Evolutionary conservation across 331 rosid species (phyloP).

Genomic region (Acacia concinna): DNA sequence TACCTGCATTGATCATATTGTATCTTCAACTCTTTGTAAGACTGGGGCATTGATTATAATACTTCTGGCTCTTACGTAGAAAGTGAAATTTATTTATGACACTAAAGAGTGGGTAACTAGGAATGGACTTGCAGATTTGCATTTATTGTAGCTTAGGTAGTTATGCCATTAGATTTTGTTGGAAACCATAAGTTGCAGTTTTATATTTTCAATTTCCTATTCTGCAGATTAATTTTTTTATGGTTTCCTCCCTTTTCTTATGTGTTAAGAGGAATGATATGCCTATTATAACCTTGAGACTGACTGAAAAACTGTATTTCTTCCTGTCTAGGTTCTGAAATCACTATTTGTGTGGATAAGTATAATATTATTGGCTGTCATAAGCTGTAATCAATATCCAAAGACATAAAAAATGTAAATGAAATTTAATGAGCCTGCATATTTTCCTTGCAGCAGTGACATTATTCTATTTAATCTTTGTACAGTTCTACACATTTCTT

Average conservation of each 20-base stretch:
- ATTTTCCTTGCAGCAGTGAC: slow-evolving; percentile 19
- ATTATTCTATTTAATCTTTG: slow-evolving; percentile 24
- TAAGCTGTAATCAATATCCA: background rate
- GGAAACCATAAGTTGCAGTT: background rate
- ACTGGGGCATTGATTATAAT: background rate
- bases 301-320: background rate
- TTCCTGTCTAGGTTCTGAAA: background rate
- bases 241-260: background rate
- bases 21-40: background rate
- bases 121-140: background rate
- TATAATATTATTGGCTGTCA: background rate
- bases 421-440: background rate
- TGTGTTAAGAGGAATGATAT: background rate
- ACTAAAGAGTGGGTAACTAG: background rate
- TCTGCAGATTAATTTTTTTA: background rate
- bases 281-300: background rate
- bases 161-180: background rate
- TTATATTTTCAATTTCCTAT: background rate
- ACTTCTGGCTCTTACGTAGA: background rate
- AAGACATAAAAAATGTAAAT: background rate
- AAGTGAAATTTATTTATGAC: background rate
- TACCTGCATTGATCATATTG: slow-evolving; percentile 13
- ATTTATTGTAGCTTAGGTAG: background rate
- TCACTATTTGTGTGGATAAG: background rate
- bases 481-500: slow-evolving; percentile 97